Base-by-base conservation (phyloP, 805 yeast genomes). In the Metschnikowia koreensis region DNA sequence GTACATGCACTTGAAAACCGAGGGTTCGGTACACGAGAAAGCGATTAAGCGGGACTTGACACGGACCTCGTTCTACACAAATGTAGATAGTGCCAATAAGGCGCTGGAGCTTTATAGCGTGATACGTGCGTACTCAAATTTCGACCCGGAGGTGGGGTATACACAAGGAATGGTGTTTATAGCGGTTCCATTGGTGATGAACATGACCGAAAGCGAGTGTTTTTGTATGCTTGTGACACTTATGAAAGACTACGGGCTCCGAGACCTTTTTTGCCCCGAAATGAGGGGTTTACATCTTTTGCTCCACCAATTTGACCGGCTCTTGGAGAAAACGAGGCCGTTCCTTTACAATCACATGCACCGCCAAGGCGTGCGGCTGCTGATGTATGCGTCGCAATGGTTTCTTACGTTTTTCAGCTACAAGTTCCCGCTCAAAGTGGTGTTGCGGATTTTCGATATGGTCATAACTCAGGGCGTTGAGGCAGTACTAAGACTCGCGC, bases 331-430 rank as follows among this genome's bases (percentile, higher is more conserved):
- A 56, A 69, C 76, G 42, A 73, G 84, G 17, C 98, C 98, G 0
- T 74, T 74, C 7, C 75, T 94, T 44, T 82, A 82, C 65, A 79
- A 81, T 44, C 98, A 94, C 72, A 73, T 94, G 59, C 76, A 79
- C 28, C 83, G 91, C 56, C 96, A 93, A 67, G 97, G 97, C 6
- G 83, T 94, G 26, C 81, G 86, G 54, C 87, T 97, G 2, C 86
- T 96, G 22, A 93, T 93, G 98, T 94, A 89, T 74, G 98, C 97
- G 0, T 85, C 96, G 1, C 98, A 94, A 69, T 94, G 99, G 99
- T 93, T 94, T 64, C 77, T 94, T 60, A 94, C 98, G 0, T 79
- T 94, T 58, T 94, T 94, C 70, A 96, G 97, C 7, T 94, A 94
- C 74, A 90, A 90, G 66, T 93, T 94, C 67, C 98, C 99, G 13